Evolutionary conservation across 2,329 filamentous ascomycete species (phyloP).

Genomic region (Xylaria multiplex): DNA sequence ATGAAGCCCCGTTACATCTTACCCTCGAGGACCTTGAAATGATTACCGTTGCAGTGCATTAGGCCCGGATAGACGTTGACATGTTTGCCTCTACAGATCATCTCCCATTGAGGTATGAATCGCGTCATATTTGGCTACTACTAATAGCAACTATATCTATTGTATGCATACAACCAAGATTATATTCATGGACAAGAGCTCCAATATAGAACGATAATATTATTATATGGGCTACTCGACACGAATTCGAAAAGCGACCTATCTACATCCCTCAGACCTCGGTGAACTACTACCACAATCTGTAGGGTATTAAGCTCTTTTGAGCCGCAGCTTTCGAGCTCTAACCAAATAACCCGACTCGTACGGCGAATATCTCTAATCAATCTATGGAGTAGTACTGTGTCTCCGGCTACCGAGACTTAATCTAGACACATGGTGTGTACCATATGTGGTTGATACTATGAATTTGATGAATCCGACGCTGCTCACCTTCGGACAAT

Average conservation of each 20-base stretch:
- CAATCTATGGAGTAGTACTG: not conserved
- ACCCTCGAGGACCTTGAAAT: not conserved
- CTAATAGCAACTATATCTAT: not conserved
- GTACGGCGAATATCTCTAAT: not conserved
- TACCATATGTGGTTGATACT: not conserved
- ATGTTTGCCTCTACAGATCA: constrained; percentile 4
- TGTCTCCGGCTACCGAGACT: not conserved
- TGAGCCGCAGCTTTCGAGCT: not conserved
- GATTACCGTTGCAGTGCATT: constrained; percentile 25
- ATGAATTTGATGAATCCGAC: constrained; percentile 3
- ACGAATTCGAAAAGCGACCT: not conserved
- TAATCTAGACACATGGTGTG: not conserved
- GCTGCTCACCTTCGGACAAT: not conserved
- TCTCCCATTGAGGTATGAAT: constrained; percentile 16
- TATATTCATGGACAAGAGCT: constrained; percentile 44
- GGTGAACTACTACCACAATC: not conserved
- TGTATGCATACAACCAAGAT: constrained; percentile 32
- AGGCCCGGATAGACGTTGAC: not conserved
- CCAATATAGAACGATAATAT: constrained; percentile 43
- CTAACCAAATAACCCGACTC: not conserved
- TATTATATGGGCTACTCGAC: not conserved
- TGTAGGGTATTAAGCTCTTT: not conserved
- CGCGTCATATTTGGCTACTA: constrained; percentile 4
- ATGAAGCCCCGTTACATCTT: not conserved
- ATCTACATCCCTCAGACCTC: not conserved